phyloP scores from a whole-genome alignment of 306 rosid genomes.

The Astragalus membranaceus region DNA sequence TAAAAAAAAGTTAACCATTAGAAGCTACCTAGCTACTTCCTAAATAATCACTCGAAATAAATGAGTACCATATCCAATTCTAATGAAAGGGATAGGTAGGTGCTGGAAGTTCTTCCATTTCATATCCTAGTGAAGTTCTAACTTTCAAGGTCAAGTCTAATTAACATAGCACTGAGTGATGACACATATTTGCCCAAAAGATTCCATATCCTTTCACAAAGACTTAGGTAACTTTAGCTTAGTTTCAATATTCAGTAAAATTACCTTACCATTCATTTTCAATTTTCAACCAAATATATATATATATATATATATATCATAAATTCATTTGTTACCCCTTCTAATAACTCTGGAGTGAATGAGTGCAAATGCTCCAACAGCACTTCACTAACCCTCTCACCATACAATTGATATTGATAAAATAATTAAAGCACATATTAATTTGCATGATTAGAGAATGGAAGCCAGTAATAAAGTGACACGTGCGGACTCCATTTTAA shows the following conservation, averaged over 20 bases:
- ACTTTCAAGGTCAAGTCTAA: not conserved
- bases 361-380: not conserved
- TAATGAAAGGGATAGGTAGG: not conserved
- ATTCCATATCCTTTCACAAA: not conserved
- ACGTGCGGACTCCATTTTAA: slow-evolving; percentile 38
- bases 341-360: not conserved
- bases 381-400: not conserved
- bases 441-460: not conserved
- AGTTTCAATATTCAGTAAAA: too few species aligned
- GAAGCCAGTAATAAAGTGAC: slow-evolving; percentile 26
- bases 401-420: not conserved
- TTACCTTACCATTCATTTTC: not conserved
- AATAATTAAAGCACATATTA: not conserved
- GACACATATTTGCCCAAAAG: not conserved
- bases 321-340: not conserved
- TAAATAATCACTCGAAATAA: not conserved
- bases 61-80: not conserved
- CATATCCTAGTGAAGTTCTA: not conserved
- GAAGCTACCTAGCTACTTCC: too few species aligned
- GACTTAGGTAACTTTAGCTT: too few species aligned
- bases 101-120: not conserved
- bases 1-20: not conserved
- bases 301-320: too few species aligned
- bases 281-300: slow-evolving; percentile 13
- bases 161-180: not conserved